Percentiles rank a stretch among this genome's conserved stretches.
These are phyloP conservation scores for Prunella vulgaris DNA, from an alignment of 257 asterid genomes.

Conservation along the genomic window DNA sequence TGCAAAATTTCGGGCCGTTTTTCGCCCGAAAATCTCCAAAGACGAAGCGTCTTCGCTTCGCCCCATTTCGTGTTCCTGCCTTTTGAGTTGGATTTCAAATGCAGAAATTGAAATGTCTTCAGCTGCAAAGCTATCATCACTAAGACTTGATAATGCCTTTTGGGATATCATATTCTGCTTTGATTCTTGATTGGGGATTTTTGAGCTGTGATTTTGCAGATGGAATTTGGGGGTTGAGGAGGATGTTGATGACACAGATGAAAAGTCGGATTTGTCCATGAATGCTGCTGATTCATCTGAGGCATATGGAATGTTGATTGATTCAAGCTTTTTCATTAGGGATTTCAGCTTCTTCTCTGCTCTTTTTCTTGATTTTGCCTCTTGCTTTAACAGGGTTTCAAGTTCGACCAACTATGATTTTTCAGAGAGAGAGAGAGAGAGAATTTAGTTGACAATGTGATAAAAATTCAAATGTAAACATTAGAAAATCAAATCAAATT, in stretches of 20 bases:
- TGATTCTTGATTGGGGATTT: constrained; percentile 5
- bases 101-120: constrained; percentile 14
- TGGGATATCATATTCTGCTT: constrained; percentile 9
- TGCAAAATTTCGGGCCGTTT: background rate
- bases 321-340: constrained; percentile 56
- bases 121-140: constrained; percentile 6
- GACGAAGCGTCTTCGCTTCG: background rate
- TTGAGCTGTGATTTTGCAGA: constrained; percentile 1
- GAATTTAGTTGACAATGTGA: background rate
- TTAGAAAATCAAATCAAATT: too few relatives aligned
- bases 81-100: background rate
- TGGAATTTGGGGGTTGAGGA: constrained; percentile 28
- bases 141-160: constrained; percentile 1
- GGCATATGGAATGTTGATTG: constrained; percentile 38
- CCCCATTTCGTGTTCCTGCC: constrained; percentile 8
- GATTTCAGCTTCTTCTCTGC: constrained; percentile 68
- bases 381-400: constrained; percentile 55
- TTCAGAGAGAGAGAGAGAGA: background rate
- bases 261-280: constrained; percentile 39
- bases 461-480: background rate
- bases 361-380: constrained; percentile 66
- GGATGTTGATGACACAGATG: constrained; percentile 40
- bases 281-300: constrained; percentile 45
- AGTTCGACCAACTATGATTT: constrained; percentile 55
- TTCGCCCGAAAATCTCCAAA: background rate